Evolutionary conservation across 2,329 filamentous ascomycete genomes (phyloP).

Genomic region (Arthrobotrys conoides): DNA sequence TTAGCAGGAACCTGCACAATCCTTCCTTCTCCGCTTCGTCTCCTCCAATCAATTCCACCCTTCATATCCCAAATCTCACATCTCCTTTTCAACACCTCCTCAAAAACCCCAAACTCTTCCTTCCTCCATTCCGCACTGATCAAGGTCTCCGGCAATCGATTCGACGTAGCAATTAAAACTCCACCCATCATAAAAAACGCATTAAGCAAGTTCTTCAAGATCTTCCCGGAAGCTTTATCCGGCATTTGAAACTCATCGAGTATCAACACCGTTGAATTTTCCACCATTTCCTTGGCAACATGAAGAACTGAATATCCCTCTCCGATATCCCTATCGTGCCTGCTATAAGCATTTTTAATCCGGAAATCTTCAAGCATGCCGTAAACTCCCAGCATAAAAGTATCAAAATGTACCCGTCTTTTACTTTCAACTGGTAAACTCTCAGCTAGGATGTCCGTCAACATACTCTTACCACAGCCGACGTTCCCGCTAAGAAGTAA

Average conservation of each 20-base stretch:
- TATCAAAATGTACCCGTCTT: slow-evolving; percentile 85
- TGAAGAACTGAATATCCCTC: slow-evolving; percentile 79
- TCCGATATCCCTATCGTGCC: slow-evolving; percentile 14
- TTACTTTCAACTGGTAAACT: slow-evolving; percentile 81
- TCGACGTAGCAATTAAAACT: slow-evolving; percentile 83
- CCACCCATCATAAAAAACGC: slow-evolving; percentile 86
- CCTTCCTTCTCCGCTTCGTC: slow-evolving; percentile 69
- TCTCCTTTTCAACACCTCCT: slow-evolving; percentile 81
- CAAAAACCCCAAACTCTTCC: slow-evolving; percentile 80
- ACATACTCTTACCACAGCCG: slow-evolving; percentile 86
- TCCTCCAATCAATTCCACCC: slow-evolving; percentile 78
- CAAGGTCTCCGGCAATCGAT: slow-evolving; percentile 85
- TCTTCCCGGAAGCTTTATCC: slow-evolving; percentile 82
- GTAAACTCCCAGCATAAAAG: slow-evolving; percentile 84
- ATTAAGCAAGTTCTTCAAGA: slow-evolving; percentile 82
- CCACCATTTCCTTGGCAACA: slow-evolving; percentile 76
- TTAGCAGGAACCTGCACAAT: slow-evolving; percentile 56
- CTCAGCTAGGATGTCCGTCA: slow-evolving; percentile 85
- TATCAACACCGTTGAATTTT: slow-evolving; percentile 82
- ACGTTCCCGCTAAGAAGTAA: slow-evolving; percentile 85
- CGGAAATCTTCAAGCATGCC: slow-evolving; percentile 79
- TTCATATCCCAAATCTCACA: slow-evolving; percentile 91
- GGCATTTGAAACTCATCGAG: slow-evolving; percentile 88
- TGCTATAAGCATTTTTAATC: slow-evolving; percentile 47
- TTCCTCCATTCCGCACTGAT: slow-evolving; percentile 78